Evolutionary conservation across 306 rosid species (phyloP).

Genomic region (Trifolium repens): DNA sequence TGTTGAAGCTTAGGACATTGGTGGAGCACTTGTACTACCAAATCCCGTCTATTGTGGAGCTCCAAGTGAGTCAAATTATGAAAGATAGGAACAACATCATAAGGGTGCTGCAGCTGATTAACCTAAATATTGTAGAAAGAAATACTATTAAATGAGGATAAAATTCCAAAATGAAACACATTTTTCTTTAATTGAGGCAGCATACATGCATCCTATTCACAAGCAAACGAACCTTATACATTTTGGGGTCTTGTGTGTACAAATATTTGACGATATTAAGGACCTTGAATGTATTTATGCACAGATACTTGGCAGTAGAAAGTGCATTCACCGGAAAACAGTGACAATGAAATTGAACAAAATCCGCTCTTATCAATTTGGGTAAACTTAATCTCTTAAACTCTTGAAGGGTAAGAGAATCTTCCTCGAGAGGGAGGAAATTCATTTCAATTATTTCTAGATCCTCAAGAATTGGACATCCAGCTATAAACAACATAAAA

Average conservation of each 20-base stretch:
- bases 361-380: background rate
- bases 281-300: background rate
- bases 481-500: background rate
- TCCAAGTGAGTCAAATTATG: background rate
- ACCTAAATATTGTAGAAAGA: background rate
- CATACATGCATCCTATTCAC: background rate
- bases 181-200: too few relatives aligned
- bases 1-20: background rate
- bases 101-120: background rate
- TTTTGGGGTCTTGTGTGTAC: too few relatives aligned
- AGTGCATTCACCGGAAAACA: background rate
- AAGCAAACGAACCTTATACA: too few relatives aligned
- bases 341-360: background rate
- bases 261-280: too few relatives aligned
- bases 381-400: background rate
- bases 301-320: background rate
- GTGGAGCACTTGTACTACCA: background rate
- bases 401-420: background rate
- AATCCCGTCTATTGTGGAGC: background rate
- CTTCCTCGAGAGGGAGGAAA: background rate
- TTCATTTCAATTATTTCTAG: too few relatives aligned
- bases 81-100: background rate
- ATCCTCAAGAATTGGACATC: background rate
- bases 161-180: background rate
- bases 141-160: background rate